phyloP scores from a whole-genome alignment of 1,284 basidiomycete species.

The Vanrija pseudolonga region DNA sequence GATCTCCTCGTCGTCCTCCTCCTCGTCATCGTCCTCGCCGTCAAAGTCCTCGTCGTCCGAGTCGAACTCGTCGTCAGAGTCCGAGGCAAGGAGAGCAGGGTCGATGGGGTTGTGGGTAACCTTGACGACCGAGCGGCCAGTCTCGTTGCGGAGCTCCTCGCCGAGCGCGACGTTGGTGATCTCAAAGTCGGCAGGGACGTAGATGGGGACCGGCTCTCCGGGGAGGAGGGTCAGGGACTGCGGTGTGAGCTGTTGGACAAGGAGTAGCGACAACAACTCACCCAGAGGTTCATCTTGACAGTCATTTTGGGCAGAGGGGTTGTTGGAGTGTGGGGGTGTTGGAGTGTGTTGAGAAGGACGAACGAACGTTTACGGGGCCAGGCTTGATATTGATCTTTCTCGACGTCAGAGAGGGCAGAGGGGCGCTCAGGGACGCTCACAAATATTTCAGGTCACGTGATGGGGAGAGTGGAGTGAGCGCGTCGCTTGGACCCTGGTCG shows the following conservation, averaged over 20 bases:
- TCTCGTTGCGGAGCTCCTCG: slow-evolving; percentile 63
- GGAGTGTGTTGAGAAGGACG: too few relatives aligned
- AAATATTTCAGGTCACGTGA: background rate
- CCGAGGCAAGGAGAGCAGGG: slow-evolving; percentile 25
- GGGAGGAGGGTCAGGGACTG: slow-evolving; percentile 37
- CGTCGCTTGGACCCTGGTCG: too few relatives aligned
- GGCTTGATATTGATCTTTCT: background rate
- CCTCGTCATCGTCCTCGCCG: slow-evolving; percentile 39
- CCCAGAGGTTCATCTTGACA: slow-evolving; percentile 45
- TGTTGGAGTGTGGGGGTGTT: background rate
- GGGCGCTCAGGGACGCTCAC: too few relatives aligned
- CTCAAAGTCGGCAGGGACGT: slow-evolving; percentile 67
- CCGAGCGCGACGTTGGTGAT: slow-evolving; percentile 82
- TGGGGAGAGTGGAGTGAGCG: too few relatives aligned
- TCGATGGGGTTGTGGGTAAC: slow-evolving; percentile 59
- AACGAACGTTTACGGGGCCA: too few relatives aligned
- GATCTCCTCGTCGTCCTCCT: slow-evolving; percentile 50
- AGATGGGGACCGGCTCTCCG: slow-evolving; percentile 57
- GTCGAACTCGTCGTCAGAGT: slow-evolving; percentile 53
- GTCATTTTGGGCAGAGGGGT: slow-evolving; percentile 32
- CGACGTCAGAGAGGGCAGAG: background rate
- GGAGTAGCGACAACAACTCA: slow-evolving; percentile 18
- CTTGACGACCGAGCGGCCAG: slow-evolving; percentile 72
- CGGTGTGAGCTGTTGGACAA: background rate
- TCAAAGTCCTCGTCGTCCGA: slow-evolving; percentile 49